Evolutionary conservation across 2,329 filamentous ascomycete species (phyloP), one percentile per base, ranked within the genome.

Genomic region (Rutstroemia sydowiana): DNA sequence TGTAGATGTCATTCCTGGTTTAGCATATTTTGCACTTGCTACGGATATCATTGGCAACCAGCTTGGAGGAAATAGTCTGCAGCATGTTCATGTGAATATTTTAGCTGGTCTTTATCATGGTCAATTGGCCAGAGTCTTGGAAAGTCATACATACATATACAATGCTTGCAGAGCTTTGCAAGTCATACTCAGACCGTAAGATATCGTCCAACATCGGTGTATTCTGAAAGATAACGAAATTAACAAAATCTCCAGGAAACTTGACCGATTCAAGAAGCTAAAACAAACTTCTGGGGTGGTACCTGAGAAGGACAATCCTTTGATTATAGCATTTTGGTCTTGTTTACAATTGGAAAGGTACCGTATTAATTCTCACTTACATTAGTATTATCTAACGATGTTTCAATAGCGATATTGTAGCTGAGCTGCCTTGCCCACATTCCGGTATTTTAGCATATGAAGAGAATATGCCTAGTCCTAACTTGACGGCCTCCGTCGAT

Each of bases 311-410:
- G 78, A 84, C 61, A 88, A 90, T 63, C 75, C 85, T 52, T 74
- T 85, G 32, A 74, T 85, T 13, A 77, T 95, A 60, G 85, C 88
- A 0, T 96, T 91, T 63, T 97, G 92, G 92, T 93, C 91, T 7
- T 95, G 88, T 65, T 73, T 96, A 57, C 92, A 97, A 64, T 75
- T 97, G 10, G 92, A 97, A 69, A 95, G 85, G 85, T 88, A 68
- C 59, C 69, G 37, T 20, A n/a, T n/a, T n/a, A n/a, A n/a, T 37
- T n/a, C 30, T 26, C 34, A 13, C 32, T 21, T n/a, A 3, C 3
- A 32, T 18, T 18, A 1, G 10, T 20, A 14, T 21, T 11, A 20
- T 34, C n/a, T 20, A 11, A 23, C 14, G 31, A 11, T 9, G 20
- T 37, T 49, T 44, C 36, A 11, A 49, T 57, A 90, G 90, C 68